Percentiles rank a stretch among this genome's conserved stretches.
Conservation (phyloP, 352 stramenopile species). For the Phytophthora fragariae region DNA sequence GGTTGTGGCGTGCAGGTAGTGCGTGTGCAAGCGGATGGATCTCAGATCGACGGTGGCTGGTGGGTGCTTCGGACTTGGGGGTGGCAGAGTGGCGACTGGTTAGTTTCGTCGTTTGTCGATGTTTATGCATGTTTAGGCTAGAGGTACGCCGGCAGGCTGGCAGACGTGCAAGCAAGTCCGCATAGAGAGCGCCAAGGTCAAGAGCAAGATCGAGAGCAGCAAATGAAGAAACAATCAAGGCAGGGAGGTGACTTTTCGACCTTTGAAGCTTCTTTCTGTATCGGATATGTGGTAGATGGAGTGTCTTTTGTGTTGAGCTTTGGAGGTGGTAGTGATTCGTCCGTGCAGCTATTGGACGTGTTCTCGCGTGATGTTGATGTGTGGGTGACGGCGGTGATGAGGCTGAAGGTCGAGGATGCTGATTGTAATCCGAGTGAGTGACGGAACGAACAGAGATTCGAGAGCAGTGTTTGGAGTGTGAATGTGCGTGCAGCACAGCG, state of each 20-base stretch:
- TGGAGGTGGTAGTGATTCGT: neutral
- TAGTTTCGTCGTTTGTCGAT: constrained; percentile 10
- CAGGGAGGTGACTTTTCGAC: neutral
- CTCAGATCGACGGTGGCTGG: neutral
- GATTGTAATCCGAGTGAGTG: neutral
- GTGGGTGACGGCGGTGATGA: neutral
- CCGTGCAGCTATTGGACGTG: neutral
- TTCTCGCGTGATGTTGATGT: neutral
- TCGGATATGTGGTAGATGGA: neutral
- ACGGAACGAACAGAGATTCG: neutral
- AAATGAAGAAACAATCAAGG: neutral
- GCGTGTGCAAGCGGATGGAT: neutral
- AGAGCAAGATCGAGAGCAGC: neutral
- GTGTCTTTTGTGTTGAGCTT: neutral
- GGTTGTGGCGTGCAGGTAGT: constrained; percentile 33
- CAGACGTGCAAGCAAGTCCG: neutral
- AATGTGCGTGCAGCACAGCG: neutral
- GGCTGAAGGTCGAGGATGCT: neutral
- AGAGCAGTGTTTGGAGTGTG: no score
- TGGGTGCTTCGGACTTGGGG: neutral
- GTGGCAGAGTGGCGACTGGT: neutral
- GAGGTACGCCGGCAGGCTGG: neutral
- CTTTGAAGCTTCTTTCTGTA: neutral
- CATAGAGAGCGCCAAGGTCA: neutral
- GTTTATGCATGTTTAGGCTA: constrained; percentile 1